phyloP scores from a whole-genome alignment of 1,284 basidiomycete species.

The Ceratobasidium sp. region DNA sequence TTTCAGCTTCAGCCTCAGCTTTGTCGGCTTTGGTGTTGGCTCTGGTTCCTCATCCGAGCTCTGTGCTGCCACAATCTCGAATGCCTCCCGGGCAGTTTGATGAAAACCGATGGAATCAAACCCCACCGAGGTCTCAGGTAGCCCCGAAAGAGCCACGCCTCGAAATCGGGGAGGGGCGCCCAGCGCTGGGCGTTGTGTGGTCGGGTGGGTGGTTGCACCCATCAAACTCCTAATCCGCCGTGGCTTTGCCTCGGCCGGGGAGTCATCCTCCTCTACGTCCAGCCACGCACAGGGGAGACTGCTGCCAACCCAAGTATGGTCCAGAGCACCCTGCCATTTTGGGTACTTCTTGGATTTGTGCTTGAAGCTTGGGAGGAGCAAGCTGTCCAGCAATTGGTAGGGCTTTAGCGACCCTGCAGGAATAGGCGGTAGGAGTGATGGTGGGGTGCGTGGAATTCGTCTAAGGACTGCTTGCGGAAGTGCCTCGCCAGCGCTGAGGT shows the following conservation, averaged over 20 bases:
- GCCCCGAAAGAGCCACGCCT: not conserved
- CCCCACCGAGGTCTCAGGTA: constrained; percentile 9
- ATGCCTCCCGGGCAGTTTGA: constrained; percentile 4
- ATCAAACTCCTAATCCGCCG: not conserved
- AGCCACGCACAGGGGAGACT: not conserved
- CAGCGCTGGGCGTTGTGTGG: not conserved
- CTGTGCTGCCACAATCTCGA: constrained; percentile 15
- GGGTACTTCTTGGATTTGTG: not conserved
- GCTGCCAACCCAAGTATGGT: not conserved
- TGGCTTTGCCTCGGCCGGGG: not conserved
- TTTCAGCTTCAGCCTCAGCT: not conserved
- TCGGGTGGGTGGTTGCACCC: not conserved
- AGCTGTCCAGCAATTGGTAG: not conserved
- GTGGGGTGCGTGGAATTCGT: not conserved
- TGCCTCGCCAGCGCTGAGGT: not conserved
- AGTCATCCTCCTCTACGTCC: constrained; percentile 1
- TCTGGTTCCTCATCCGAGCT: constrained; percentile 24
- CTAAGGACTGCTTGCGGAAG: constrained; percentile 2
- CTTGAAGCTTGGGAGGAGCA: not conserved
- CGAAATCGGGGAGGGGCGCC: not conserved
- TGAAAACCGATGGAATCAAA: constrained; percentile 27
- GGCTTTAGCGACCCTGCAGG: not conserved
- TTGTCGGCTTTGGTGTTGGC: not conserved
- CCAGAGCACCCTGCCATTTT: not conserved
- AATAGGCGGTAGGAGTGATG: not conserved